These are phyloP conservation scores for Stereum hirsutum DNA, from an alignment of 1,284 basidiomycete genomes.

Conservation along the genomic window DNA sequence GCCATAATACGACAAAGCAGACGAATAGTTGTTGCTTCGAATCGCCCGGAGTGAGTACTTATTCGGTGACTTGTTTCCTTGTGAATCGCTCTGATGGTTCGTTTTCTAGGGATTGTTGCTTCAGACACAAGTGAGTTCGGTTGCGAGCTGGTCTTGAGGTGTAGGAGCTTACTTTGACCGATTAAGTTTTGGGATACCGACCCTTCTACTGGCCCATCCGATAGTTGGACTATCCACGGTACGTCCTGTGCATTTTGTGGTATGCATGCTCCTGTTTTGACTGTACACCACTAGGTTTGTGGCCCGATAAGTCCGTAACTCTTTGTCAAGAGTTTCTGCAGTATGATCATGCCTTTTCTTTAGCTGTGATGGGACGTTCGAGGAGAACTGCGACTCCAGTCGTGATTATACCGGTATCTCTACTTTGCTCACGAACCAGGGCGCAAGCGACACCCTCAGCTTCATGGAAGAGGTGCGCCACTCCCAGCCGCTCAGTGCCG, in stretches of 20 bases:
- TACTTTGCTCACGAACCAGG: constrained; percentile 40
- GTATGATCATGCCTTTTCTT: not conserved
- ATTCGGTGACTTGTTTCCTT: not conserved
- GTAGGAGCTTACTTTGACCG: not conserved
- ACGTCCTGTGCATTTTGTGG: constrained; percentile 10
- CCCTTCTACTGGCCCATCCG: constrained; percentile 51
- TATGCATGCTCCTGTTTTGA: constrained; percentile 21
- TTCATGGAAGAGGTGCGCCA: constrained; percentile 50
- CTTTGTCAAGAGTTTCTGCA: not conserved
- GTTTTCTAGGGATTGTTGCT: constrained; percentile 43
- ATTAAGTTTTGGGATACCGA: constrained; percentile 54
- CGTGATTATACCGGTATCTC: constrained; percentile 5
- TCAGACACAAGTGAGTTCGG: constrained; percentile 44
- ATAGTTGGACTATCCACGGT: constrained; percentile 77
- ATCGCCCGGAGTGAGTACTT: constrained; percentile 21
- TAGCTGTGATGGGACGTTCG: constrained; percentile 5
- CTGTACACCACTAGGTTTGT: constrained; percentile 33
- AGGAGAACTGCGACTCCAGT: constrained; percentile 4
- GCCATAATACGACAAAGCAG: constrained; percentile 21
- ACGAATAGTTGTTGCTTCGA: constrained; percentile 25
- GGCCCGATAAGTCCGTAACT: constrained; percentile 5
- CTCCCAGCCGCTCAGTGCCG: not conserved
- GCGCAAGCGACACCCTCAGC: constrained; percentile 48
- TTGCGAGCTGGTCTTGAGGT: not conserved
- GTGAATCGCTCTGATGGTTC: not conserved